These are phyloP conservation scores for Paraconiothyrium sp. DNA, from an alignment of 2,329 filamentous ascomycete species.

Conservation along the genomic window DNA sequence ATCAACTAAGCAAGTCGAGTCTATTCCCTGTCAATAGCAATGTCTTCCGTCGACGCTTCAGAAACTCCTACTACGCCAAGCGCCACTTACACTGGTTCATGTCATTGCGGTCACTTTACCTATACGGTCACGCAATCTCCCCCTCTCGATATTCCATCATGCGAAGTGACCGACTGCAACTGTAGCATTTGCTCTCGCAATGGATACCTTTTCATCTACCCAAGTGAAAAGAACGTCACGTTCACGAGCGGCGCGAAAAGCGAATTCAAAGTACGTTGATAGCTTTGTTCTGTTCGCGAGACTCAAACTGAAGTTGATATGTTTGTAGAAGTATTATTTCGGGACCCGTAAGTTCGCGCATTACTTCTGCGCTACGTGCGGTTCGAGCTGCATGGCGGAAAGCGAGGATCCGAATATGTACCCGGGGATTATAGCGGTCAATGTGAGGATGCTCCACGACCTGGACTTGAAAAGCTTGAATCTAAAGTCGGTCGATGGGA, in stretches of 20 bases:
- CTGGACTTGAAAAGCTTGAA: slow-evolving; percentile 39
- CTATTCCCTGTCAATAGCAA: neutral
- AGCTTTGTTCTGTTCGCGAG: no score
- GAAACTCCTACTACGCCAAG: slow-evolving; percentile 2
- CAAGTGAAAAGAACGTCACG: slow-evolving; percentile 25
- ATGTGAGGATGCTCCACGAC: slow-evolving; percentile 40
- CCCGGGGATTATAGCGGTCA: slow-evolving; percentile 32
- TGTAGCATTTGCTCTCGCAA: slow-evolving; percentile 64
- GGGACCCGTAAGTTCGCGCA: slow-evolving; percentile 32
- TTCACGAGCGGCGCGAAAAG: slow-evolving; percentile 33
- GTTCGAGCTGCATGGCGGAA: slow-evolving; percentile 35
- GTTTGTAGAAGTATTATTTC: slow-evolving; percentile 38
- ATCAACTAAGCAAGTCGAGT: neutral
- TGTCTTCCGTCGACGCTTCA: slow-evolving; percentile 10
- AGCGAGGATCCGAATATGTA: slow-evolving; percentile 28
- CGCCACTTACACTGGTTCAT: slow-evolving; percentile 58
- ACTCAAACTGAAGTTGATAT: neutral
- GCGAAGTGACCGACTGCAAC: slow-evolving; percentile 59
- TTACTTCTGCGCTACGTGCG: slow-evolving; percentile 45
- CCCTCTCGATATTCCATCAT: slow-evolving; percentile 53
- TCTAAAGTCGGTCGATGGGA: slow-evolving; percentile 36
- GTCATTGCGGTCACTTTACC: slow-evolving; percentile 63
- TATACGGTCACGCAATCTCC: slow-evolving; percentile 61
- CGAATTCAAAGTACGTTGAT: slow-evolving; percentile 27
- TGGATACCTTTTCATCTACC: slow-evolving; percentile 60